Base-by-base conservation (phyloP, 495 filamentous ascomycete species). In the Jackrogersella minutella region DNA sequence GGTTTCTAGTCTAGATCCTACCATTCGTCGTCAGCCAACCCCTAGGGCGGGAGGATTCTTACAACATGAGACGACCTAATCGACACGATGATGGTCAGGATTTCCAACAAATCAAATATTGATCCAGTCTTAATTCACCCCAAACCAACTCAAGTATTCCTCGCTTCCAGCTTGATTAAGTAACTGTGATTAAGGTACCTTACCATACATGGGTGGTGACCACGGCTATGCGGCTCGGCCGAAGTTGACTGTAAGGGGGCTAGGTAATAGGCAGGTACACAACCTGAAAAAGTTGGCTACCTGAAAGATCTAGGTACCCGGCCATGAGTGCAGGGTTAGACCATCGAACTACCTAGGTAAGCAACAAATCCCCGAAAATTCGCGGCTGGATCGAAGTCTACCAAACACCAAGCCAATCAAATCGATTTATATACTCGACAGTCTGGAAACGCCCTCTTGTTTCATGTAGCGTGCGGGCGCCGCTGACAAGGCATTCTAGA, bases 21-120 rank as follows among this genome's bases (percentile, higher is more conserved):
- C 4, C 19, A 53, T 53, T 37, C 30, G 30, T 21, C 30, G 47
- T 34, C 30, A 36, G 47, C 47, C 30, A 36, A 30, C 47, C 16
- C 47, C 31, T 51, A 51, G 47, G 14, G 30, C 30, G 50, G 17
- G 50, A 39, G 31, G 21, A 37, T 39, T 53, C 50, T 53, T 24
- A 39, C 50, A 13, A 53, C 19, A 37, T 37, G 33, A 37, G 31
- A 31, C 33, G 11, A 36, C 11, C 31, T 13, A 22, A 22, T 24
- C 5, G 50, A 53, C 17, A n/a, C 24, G 24, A 16, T 9, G n/a
- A 9, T 17, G 44, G 1, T 31, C 24, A 49, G 26, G 24, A n/a
- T 31, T 28, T 28, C 41, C 41, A 21, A 46, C 41, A 5, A 26
- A 46, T 46, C 10, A 46, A 46, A 43, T 16, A 21, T 22, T 7